phyloP scores from a whole-genome alignment of 2,329 filamentous ascomycete genomes.

The Phaeosphaeriaceae sp. region DNA sequence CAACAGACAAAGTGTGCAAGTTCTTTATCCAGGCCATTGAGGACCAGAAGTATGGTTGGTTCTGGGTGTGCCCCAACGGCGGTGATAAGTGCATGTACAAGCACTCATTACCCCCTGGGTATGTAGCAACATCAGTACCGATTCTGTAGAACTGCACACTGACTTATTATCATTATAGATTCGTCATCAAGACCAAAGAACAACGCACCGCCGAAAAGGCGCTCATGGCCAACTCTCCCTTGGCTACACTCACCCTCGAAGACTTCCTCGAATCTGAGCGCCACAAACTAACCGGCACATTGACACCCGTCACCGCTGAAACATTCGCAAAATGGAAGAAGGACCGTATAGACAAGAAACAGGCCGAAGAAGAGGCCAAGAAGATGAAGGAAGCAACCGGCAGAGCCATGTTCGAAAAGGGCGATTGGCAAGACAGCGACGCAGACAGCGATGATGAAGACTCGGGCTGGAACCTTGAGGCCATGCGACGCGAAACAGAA shows the following conservation, averaged over 20 bases:
- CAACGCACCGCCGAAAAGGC: conserved; percentile 96
- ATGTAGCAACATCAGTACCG: conserved; percentile 53
- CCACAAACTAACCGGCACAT: conserved; percentile 87
- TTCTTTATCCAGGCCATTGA: conserved; percentile 97
- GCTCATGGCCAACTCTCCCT: conserved; percentile 90
- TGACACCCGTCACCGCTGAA: conserved; percentile 94
- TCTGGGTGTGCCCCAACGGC: conserved; percentile 96
- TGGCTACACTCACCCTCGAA: conserved; percentile 93
- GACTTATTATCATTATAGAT: conserved; percentile 64
- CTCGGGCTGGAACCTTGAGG: conserved; percentile 80
- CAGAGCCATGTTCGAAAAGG: conserved; percentile 93
- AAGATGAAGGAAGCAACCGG: conserved; percentile 95
- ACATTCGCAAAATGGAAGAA: conserved; percentile 97
- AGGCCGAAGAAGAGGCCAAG: conserved; percentile 86
- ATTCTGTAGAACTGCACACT: neutral
- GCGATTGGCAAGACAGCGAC: conserved; percentile 81
- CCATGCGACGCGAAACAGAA: conserved; percentile 84
- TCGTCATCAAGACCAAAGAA: conserved; percentile 97
- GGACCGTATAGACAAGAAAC: conserved; percentile 92
- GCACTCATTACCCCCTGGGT: conserved; percentile 93
- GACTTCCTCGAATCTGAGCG: conserved; percentile 97
- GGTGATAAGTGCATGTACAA: conserved; percentile 99
- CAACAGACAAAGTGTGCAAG: conserved; percentile 99
- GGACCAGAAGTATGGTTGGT: conserved; percentile 99
- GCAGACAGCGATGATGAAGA: conserved; percentile 61